phyloP scores from a whole-genome alignment of 306 rosid species.

The Boehmeria nivea region DNA sequence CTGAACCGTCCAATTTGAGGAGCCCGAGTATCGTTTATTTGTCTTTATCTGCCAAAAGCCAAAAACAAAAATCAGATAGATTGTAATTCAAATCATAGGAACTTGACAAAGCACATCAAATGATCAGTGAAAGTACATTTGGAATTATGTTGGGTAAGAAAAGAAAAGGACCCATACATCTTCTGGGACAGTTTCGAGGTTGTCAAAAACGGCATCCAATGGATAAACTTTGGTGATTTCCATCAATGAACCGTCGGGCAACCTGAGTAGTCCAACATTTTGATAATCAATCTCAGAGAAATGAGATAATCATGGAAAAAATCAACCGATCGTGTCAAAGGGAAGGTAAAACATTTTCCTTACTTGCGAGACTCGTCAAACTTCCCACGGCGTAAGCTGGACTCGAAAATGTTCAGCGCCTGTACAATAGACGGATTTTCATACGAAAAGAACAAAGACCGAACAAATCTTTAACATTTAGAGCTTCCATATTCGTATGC shows the following conservation, averaged over 20 bases:
- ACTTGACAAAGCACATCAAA: neutral
- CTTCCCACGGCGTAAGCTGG: conserved; percentile 88
- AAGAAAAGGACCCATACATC: conserved; percentile 43
- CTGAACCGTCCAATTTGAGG: conserved; percentile 83
- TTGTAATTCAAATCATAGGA: neutral
- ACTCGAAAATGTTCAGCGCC: conserved; percentile 94
- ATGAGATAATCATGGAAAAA: neutral
- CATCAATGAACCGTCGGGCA: conserved; percentile 85
- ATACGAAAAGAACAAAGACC: neutral
- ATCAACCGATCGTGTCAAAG: neutral
- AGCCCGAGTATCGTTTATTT: conserved; percentile 87
- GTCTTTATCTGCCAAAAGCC: conserved; percentile 49
- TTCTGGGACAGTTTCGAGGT: conserved; percentile 82
- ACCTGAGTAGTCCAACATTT: conserved; percentile 39
- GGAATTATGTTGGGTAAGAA: neutral
- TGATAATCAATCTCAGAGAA: neutral
- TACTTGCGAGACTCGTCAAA: conserved; percentile 84
- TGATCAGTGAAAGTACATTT: neutral
- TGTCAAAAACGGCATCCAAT: conserved; percentile 85
- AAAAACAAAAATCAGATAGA: neutral
- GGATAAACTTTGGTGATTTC: conserved; percentile 89
- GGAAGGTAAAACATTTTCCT: neutral
- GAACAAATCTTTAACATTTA: neutral
- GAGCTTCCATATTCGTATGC: too few relatives aligned
- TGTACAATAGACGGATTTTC: conserved; percentile 16